A percentile compares a stretch with the other conserved stretches of the same genome.
Conservation (phyloP, 306 rosid genomes). For the Quercus suber region DNA sequence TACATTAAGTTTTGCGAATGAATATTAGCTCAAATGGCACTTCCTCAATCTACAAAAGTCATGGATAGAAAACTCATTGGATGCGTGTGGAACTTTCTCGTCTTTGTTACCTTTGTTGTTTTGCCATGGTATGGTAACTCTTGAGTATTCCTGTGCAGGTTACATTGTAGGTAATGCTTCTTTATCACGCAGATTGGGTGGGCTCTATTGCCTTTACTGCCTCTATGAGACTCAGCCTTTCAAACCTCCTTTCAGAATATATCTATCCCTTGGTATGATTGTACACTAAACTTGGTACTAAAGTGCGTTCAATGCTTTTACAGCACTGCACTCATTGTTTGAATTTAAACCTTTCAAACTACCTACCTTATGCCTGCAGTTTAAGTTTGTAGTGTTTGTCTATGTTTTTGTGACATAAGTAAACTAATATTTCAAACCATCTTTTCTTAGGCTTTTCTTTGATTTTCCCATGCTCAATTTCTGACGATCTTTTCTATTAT, state of each 20-base stretch:
- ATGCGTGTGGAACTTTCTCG: not conserved
- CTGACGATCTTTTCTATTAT: not conserved
- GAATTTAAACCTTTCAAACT: not conserved
- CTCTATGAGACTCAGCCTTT: conserved; percentile 86
- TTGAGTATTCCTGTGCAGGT: conserved; percentile 43
- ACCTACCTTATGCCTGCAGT: not conserved
- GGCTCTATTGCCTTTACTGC: conserved; percentile 80
- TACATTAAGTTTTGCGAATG: not conserved
- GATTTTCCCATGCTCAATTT: too few relatives aligned
- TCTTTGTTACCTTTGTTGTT: not conserved
- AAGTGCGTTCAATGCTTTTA: not conserved
- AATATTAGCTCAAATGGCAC: not conserved
- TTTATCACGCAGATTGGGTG: conserved; percentile 61
- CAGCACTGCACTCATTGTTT: too few relatives aligned
- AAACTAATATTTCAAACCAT: too few relatives aligned
- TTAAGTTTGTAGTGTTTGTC: not conserved
- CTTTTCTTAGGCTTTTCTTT: too few relatives aligned
- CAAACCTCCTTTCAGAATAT: conserved; percentile 69
- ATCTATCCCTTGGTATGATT: conserved; percentile 70
- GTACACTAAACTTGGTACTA: not conserved
- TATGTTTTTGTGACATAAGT: not conserved
- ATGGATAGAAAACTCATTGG: too few relatives aligned
- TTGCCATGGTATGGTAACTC: conserved; percentile 11
- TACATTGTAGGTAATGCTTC: conserved; percentile 49
- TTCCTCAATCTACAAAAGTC: too few relatives aligned